Evolutionary conservation across 176 grass and related monocot genomes (phyloP).

Genomic region (Secale cereale): DNA sequence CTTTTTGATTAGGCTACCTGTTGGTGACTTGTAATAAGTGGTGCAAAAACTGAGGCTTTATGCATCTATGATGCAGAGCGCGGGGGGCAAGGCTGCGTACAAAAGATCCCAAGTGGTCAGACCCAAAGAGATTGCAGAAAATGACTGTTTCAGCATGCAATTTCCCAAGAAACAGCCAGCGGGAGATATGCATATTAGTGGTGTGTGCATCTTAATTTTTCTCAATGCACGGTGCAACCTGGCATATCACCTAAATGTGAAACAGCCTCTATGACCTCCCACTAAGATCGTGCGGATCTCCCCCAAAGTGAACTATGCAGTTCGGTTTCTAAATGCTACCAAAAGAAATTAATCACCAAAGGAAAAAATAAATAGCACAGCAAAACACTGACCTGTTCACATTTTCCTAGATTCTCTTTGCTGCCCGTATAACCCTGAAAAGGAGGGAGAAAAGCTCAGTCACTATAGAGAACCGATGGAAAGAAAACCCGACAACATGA

Average conservation of each 20-base stretch:
- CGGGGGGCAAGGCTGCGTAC: too few relatives aligned
- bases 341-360: not conserved
- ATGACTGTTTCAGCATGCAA: not conserved
- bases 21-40: too few relatives aligned
- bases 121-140: conserved; percentile 5
- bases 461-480: not conserved
- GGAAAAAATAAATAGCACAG: conserved; percentile 3
- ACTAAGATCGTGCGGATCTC: not conserved
- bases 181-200: not conserved
- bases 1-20: too few relatives aligned
- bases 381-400: conserved; percentile 76
- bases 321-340: not conserved
- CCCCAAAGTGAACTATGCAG: not conserved
- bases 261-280: not conserved
- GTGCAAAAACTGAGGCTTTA: too few relatives aligned
- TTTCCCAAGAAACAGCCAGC: conserved; percentile 7
- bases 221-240: not conserved
- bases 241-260: conserved; percentile 7
- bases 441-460: conserved; percentile 1
- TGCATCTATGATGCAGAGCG: too few relatives aligned
- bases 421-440: conserved; percentile 73
- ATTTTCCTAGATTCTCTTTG: conserved; percentile 82
- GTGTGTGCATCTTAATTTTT: not conserved
- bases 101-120: too few relatives aligned
- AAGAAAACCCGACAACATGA: not conserved